Conservation (phyloP, 2,329 filamentous ascomycete genomes). For the Malbranchea cinnamomea region DNA sequence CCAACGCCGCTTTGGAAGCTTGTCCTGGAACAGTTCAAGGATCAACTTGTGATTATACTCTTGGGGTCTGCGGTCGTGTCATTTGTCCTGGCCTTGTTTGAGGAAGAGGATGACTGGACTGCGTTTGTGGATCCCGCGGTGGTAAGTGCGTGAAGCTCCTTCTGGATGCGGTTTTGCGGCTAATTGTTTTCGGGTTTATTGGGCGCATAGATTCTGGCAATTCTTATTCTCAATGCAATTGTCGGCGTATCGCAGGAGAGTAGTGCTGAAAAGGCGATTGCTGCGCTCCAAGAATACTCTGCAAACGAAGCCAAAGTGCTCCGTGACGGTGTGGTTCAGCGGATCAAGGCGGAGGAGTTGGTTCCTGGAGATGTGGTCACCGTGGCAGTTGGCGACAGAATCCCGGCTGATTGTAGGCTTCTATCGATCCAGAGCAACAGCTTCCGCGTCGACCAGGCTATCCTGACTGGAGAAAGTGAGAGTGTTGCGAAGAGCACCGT, state of each 20-base stretch:
- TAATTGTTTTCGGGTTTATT: slow-evolving; percentile 1
- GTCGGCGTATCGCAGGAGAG: slow-evolving; percentile 98
- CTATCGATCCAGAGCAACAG: slow-evolving; percentile 90
- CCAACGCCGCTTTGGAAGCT: slow-evolving; percentile 93
- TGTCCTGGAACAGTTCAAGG: slow-evolving; percentile 96
- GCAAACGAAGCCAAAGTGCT: slow-evolving; percentile 94
- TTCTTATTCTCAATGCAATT: slow-evolving; percentile 88
- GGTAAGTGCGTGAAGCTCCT: slow-evolving; percentile 41
- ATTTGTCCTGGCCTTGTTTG: slow-evolving; percentile 82
- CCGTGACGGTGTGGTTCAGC: slow-evolving; percentile 64
- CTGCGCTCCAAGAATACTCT: slow-evolving; percentile 95
- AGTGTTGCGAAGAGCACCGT: slow-evolving; percentile 75
- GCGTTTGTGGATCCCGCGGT: slow-evolving; percentile 94
- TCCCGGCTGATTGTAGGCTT: slow-evolving; percentile 87
- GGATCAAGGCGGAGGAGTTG: slow-evolving; percentile 89
- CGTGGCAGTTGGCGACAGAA: slow-evolving; percentile 76
- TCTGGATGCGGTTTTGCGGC: not conserved
- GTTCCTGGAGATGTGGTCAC: slow-evolving; percentile 89
- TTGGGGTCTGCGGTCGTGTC: slow-evolving; percentile 86
- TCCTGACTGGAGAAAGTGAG: slow-evolving; percentile 93
- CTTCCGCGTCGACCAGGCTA: slow-evolving; percentile 91
- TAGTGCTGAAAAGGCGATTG: slow-evolving; percentile 96
- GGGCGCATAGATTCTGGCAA: slow-evolving; percentile 90
- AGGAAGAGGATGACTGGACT: slow-evolving; percentile 86
- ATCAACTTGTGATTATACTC: slow-evolving; percentile 91